phyloP scores from a whole-genome alignment of 352 stramenopile species.

The Phytopythium litorale region DNA sequence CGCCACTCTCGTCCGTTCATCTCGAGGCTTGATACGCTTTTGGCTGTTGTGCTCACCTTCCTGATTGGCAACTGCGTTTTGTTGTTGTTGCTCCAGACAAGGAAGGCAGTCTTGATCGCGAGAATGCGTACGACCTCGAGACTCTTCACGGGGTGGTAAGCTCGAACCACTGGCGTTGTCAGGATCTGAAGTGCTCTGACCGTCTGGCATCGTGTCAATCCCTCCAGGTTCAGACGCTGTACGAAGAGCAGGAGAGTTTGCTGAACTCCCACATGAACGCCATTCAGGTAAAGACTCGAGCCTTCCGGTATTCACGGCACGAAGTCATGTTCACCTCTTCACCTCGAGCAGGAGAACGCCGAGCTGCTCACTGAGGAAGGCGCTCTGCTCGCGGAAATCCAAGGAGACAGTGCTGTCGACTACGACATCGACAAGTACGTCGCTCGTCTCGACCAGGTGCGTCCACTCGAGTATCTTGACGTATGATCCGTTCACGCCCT shows the following conservation, averaged over 20 bases:
- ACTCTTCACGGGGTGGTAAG: conserved; percentile 62
- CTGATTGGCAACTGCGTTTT: background rate
- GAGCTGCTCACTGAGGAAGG: conserved; percentile 97
- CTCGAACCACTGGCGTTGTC: background rate
- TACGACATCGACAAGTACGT: conserved; percentile 96
- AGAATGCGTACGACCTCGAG: conserved; percentile 48
- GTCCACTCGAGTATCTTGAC: background rate
- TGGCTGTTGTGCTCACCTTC: background rate
- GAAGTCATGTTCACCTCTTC: background rate
- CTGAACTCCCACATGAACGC: conserved; percentile 96
- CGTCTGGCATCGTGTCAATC: background rate
- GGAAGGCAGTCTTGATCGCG: conserved; percentile 5
- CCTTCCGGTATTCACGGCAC: background rate
- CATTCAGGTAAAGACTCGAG: conserved; percentile 70
- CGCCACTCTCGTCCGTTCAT: conserved; percentile 42
- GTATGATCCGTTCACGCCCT: background rate
- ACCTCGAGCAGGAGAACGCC: conserved; percentile 87
- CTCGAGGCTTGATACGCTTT: background rate
- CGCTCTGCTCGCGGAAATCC: conserved; percentile 76
- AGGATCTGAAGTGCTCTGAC: background rate
- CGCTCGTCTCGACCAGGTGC: conserved; percentile 81
- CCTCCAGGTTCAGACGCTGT: conserved; percentile 84
- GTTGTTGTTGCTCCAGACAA: background rate
- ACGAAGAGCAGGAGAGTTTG: conserved; percentile 95
- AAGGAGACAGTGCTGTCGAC: conserved; percentile 86